Base-by-base conservation (phyloP, 1,284 basidiomycete species). In the Ustilago lituana region DNA sequence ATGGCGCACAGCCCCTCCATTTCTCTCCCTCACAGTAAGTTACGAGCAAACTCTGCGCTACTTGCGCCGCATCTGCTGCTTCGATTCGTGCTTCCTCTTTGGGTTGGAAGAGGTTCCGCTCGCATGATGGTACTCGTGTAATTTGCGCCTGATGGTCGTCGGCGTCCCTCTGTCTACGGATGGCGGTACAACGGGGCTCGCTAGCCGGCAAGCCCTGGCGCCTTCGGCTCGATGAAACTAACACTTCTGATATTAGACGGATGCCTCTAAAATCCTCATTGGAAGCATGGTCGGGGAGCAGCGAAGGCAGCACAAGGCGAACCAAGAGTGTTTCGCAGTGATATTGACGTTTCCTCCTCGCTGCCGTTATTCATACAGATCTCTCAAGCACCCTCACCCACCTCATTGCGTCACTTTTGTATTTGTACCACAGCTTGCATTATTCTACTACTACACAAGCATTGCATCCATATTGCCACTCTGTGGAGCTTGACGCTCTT, bases 51-150 rank as follows among this genome's bases (percentile, higher is more conserved):
- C n/a, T n/a, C n/a, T n/a, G n/a, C n/a, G n/a, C n/a, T n/a, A n/a
- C n/a, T n/a, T n/a, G n/a, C n/a, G n/a, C n/a, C n/a, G n/a, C n/a
- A n/a, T n/a, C n/a, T n/a, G n/a, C n/a, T n/a, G n/a, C n/a, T n/a
- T n/a, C n/a, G n/a, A n/a, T n/a, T n/a, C n/a, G n/a, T n/a, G n/a
- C n/a, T n/a, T n/a, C n/a, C n/a, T n/a, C n/a, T n/a, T 19, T 14
- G 15, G 26, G 17, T 38, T 50, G 49, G 24, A 2, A 6, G 39
- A 12, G 20, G 11, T 38, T 23, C 38, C 17, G 41, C 41, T 50
- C 59, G 49, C 29, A 76, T 66, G 74, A 74, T 76, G 71, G 71
- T 76, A 73, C 70, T 74, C 62, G 60, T 69, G 74, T 76, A 76
- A 76, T 76, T 76, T 76, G 74, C 74, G 74, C 58, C 74, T 74